These are phyloP conservation scores for Cyphellophora europaea DNA, from an alignment of 2,329 filamentous ascomycete genomes.

Conservation along the genomic window DNA sequence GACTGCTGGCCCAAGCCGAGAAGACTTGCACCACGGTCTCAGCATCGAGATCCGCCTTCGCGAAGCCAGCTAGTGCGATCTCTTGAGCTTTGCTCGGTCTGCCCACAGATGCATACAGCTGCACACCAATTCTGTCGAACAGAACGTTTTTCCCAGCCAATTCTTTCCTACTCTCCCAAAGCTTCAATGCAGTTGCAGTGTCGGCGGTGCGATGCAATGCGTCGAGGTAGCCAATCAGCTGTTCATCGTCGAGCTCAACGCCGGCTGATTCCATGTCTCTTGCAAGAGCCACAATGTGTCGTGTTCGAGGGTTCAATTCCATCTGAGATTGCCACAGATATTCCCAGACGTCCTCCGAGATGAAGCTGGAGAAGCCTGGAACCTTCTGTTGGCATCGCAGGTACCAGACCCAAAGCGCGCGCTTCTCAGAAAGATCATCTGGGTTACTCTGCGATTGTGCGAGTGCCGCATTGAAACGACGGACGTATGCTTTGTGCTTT, in stretches of 20 bases:
- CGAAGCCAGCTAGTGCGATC: slow-evolving; percentile 35
- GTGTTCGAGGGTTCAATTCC: slow-evolving; percentile 41
- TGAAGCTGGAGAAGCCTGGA: slow-evolving; percentile 38
- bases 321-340: slow-evolving; percentile 54
- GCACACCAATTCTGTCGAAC: slow-evolving; percentile 41
- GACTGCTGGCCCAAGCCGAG: slow-evolving; percentile 50
- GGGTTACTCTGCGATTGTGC: slow-evolving; percentile 23
- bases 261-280: slow-evolving; percentile 57
- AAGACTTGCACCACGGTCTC: slow-evolving; percentile 53
- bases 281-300: slow-evolving; percentile 52
- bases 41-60: slow-evolving; percentile 21
- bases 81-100: slow-evolving; percentile 39
- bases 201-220: slow-evolving; percentile 57
- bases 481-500: slow-evolving; percentile 28
- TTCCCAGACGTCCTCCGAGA: slow-evolving; percentile 55
- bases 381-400: slow-evolving; percentile 38
- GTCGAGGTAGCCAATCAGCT: slow-evolving; percentile 60
- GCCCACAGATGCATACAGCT: slow-evolving; percentile 38
- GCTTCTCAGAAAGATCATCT: slow-evolving; percentile 21
- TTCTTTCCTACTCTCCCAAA: slow-evolving; percentile 58
- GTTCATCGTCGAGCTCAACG: slow-evolving; percentile 43
- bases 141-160: not conserved
- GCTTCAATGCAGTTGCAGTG: slow-evolving; percentile 49
- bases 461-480: slow-evolving; percentile 31
- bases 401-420: slow-evolving; percentile 41